These are phyloP conservation scores for Kandelia obovata DNA, from an alignment of 345 rosid species.

Conservation along the genomic window DNA sequence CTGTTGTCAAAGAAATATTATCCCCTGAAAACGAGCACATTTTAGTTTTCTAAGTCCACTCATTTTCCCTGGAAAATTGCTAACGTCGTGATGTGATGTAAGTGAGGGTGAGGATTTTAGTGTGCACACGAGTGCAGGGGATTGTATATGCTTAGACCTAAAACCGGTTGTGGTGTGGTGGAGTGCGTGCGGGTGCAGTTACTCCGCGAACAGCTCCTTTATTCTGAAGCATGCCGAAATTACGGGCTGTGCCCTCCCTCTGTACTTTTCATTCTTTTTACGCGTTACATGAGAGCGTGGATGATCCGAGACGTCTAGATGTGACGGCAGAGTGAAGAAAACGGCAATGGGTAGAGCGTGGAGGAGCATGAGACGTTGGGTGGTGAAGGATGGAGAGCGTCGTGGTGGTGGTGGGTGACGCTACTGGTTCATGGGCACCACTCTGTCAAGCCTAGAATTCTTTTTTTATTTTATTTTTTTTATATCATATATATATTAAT, in stretches of 20 bases:
- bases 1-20: neutral
- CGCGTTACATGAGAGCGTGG: conserved; percentile 4
- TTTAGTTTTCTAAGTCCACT: neutral
- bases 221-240: conserved; percentile 21
- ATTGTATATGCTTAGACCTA: neutral
- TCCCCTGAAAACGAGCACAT: neutral
- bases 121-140: neutral
- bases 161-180: conserved; percentile 19
- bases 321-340: conserved; percentile 12
- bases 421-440: neutral
- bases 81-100: neutral
- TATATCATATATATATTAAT: neutral
- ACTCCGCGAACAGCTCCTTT: conserved; percentile 33
- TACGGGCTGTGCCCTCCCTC: conserved; percentile 20
- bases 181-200: conserved; percentile 23
- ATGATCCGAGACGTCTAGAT: neutral
- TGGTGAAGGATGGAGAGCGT: conserved; percentile 3
- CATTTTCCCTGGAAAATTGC: neutral
- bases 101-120: neutral
- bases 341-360: conserved; percentile 19
- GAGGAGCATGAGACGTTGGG: neutral
- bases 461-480: neutral
- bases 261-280: too few species aligned
- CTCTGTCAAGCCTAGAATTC: neutral
- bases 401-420: neutral